phyloP scores from a whole-genome alignment of 257 asterid genomes.

The Nicotiana benthamiana region DNA sequence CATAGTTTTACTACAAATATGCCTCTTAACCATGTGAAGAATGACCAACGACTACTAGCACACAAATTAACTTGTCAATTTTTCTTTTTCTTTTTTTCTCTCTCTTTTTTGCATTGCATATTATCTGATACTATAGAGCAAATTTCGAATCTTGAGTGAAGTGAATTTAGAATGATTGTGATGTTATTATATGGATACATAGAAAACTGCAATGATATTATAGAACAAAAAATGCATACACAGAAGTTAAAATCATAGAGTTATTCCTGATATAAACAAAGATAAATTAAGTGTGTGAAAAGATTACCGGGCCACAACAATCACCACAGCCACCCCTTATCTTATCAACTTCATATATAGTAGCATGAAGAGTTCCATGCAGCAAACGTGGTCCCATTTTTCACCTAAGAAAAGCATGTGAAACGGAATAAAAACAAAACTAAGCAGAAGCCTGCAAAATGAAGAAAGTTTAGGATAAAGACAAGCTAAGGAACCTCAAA shows the following conservation, averaged over 20 bases:
- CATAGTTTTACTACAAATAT: background rate
- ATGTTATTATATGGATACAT: background rate
- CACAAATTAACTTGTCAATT: background rate
- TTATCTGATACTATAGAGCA: background rate
- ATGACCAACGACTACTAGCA: background rate
- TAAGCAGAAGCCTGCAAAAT: background rate
- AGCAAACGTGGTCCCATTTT: slow-evolving; percentile 49
- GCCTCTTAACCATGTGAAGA: background rate
- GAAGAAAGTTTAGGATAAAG: background rate
- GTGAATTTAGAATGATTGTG: background rate
- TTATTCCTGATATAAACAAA: no score
- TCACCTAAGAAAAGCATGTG: background rate
- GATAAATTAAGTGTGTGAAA: background rate
- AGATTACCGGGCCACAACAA: slow-evolving; percentile 42
- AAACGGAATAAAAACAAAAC: background rate
- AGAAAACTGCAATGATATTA: background rate
- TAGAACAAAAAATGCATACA: background rate
- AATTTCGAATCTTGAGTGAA: background rate
- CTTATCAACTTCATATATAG: slow-evolving; percentile 46
- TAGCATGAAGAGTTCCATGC: slow-evolving; percentile 69
- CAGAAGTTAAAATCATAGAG: background rate
- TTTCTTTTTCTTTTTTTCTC: background rate
- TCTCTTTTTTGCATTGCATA: background rate
- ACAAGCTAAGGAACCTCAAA: background rate
- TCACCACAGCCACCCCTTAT: slow-evolving; percentile 38